These are phyloP conservation scores for Microthlaspi erraticum DNA, from an alignment of 345 rosid genomes.

Conservation along the genomic window DNA sequence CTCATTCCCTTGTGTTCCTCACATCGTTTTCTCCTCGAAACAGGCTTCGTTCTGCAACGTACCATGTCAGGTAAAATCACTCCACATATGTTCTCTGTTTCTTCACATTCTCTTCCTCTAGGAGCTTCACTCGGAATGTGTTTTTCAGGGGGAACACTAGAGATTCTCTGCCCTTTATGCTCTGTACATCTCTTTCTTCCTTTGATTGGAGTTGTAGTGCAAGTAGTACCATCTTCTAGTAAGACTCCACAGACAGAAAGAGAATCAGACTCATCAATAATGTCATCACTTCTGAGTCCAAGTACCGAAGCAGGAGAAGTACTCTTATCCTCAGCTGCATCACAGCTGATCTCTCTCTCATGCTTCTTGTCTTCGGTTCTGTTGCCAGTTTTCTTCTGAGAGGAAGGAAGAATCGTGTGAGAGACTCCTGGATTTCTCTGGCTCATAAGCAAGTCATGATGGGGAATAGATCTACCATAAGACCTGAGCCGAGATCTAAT, in stretches of 20 bases:
- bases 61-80: constrained; percentile 56
- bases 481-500: constrained; percentile 67
- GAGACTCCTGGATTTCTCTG: constrained; percentile 36
- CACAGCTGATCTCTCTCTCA: constrained; percentile 22
- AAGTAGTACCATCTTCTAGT: constrained; percentile 55
- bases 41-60: constrained; percentile 54
- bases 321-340: constrained; percentile 44
- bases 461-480: constrained; percentile 70
- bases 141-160: not conserved
- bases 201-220: constrained; percentile 50
- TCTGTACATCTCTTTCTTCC: constrained; percentile 43
- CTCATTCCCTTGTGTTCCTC: constrained; percentile 73
- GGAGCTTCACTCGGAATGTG: constrained; percentile 6
- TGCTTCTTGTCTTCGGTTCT: constrained; percentile 49
- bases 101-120: constrained; percentile 4
- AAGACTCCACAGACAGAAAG: constrained; percentile 56
- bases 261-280: constrained; percentile 32
- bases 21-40: constrained; percentile 59
- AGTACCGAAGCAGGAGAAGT: constrained; percentile 45
- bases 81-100: constrained; percentile 51
- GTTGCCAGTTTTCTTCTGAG: constrained; percentile 52
- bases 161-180: constrained; percentile 52
- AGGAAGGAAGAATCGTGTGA: constrained; percentile 46
- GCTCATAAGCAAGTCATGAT: constrained; percentile 50
- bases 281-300: constrained; percentile 47